Evolutionary conservation across 768 basidiomycete genomes (phyloP), one percentile per base, ranked within the genome.

Genomic region (Dentipellis sp.): DNA sequence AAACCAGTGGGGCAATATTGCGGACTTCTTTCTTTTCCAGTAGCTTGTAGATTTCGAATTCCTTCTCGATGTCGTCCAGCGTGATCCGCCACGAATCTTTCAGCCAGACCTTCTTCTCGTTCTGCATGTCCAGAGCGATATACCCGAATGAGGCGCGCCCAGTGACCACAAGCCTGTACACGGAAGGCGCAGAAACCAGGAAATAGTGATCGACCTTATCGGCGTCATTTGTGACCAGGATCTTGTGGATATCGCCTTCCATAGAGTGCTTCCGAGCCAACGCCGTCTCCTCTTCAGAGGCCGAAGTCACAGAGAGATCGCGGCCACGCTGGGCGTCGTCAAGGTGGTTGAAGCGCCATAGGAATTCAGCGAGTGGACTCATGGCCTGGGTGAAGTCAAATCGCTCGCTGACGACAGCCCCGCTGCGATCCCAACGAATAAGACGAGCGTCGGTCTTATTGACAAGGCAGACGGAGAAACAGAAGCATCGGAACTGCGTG

Each of bases 341-440:
- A 3, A 48, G 12, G n/a, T 19, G 47, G n/a, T 21, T 48, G 47
- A 48, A 48, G 12, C 47, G 12, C 47, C 47, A 48, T 6, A 48
- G 22, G 47, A 53, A 53, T 40, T 53, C 52, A 14, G 52, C 52
- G 16, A 53, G 52, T 10, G 14, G 8, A 9, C 17, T 16, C 35
- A 2, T 6, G 37, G 37, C 37, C 22, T 35, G 2, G 11, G 8
- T 35, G 19, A 37, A 19, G 16, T 19, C 8, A 16, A 39, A 17
- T 9, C 35, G 52, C 17, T 29, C 52, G 21, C 46, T 49, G 35
- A 53, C 52, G 16, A 53, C 34, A 11, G 39, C 52, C 16, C 52
- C 56, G 8, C 35, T n/a, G n/a, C 52, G 52, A 23, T 57, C 56
- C 56, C 56, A 57, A 7, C 38, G 37, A 9, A 57, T n/a, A 14